phyloP scores from a whole-genome alignment of 768 basidiomycete species.

The Podaxis sp. region DNA sequence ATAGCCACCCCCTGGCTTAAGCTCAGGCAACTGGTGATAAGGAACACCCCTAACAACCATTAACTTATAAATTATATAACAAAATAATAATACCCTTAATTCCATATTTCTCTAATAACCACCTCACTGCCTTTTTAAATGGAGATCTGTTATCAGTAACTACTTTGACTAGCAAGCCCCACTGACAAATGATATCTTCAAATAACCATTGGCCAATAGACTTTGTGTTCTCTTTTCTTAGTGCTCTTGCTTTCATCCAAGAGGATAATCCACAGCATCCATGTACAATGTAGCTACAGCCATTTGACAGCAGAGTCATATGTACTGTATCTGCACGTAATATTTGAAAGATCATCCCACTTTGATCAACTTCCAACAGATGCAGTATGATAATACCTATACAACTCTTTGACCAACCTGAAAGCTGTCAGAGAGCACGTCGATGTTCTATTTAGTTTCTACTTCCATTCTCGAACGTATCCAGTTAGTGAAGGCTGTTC shows the following conservation, averaged over 20 bases:
- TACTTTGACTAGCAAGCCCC: slow-evolving; percentile 37
- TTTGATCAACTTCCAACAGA: not conserved
- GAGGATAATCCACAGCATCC: slow-evolving; percentile 19
- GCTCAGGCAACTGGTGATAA: no score
- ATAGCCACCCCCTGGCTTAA: no score
- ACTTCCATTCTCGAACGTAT: no score
- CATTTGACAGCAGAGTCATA: slow-evolving; percentile 21
- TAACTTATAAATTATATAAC: slow-evolving; percentile 23
- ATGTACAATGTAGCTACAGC: slow-evolving; percentile 25
- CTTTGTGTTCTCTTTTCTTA: slow-evolving; percentile 21
- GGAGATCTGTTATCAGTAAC: slow-evolving; percentile 40
- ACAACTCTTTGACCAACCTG: no score
- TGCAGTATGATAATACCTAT: no score
- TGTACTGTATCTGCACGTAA: slow-evolving; percentile 25
- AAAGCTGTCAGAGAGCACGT: no score
- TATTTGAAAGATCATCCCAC: slow-evolving; percentile 21
- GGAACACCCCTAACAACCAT: no score
- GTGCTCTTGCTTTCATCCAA: slow-evolving; percentile 24
- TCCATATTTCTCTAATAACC: slow-evolving; percentile 23
- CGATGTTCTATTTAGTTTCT: no score
- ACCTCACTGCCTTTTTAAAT: slow-evolving; percentile 20
- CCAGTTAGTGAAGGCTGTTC: no score
- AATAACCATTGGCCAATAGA: slow-evolving; percentile 25
- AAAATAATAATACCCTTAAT: slow-evolving; percentile 22
- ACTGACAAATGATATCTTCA: slow-evolving; percentile 33